Base-by-base conservation (phyloP, 2,329 filamentous ascomycete species). In the Talaromyces verruculosus region DNA sequence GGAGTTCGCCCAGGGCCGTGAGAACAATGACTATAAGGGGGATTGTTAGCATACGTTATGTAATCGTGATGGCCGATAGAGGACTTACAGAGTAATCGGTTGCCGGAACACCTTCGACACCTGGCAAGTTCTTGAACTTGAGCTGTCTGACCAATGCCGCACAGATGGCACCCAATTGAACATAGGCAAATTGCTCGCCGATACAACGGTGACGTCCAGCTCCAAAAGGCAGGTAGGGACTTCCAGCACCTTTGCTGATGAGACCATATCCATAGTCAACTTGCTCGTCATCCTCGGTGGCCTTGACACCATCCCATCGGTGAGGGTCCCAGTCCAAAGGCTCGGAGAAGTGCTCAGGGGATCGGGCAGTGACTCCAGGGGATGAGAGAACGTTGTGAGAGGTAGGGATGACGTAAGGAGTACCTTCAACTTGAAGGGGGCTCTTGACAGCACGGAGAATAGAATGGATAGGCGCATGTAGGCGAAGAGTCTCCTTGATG, bases 361-460 rank as follows among this genome's bases (percentile, higher is more conserved):
- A 84, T 41, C 85, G 80, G 1, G 80, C 77, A 1, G 78, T 81
- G 68, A 94, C 90, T 67, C 91, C 92, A 1, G 93, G 92, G 0
- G 93, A 91, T 37, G 93, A 88, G 69, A 97, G 87, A 49, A 97
- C 86, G 28, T 85, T 87, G 80, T 96, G 92, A 39, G 84, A 87
- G 1, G 90, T 85, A 5, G 94, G 93, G 68, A 97, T 86, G 66
- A 91, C 87, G 74, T 89, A 96, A 69, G 90, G 64, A 19, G 78
- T 76, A 33, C 79, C 74, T 33, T 80, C 72, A 28, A 91, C 81
- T 0, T 83, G 78, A 72, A 92, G 81, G 0, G 88, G 87, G 62
- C 84, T 85, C 77, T 88, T 92, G 71, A 91, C 90, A 71, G 88
- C 87, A 70, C 90, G 88, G 81, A 92, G 84, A 68, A 92, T 86